These are phyloP conservation scores for Pseudozyma pruni DNA, from an alignment of 1,284 basidiomycete species.

Conservation along the genomic window DNA sequence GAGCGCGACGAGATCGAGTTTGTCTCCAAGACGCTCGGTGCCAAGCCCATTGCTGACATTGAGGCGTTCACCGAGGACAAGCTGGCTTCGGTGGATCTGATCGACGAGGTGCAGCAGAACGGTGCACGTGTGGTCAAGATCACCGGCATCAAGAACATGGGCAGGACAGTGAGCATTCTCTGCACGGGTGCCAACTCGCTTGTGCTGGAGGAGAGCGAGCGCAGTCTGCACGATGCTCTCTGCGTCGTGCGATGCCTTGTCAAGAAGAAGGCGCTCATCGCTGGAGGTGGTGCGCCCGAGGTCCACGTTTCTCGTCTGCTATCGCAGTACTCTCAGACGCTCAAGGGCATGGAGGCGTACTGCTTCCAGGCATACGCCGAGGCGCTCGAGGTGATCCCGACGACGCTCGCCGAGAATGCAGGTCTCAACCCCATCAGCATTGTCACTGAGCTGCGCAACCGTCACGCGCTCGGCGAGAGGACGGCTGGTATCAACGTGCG, in stretches of 20 bases:
- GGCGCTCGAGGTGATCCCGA: constrained; percentile 96
- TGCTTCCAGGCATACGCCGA: constrained; percentile 99
- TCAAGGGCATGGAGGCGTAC: constrained; percentile 98
- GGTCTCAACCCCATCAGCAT: constrained; percentile 98
- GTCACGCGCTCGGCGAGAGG: constrained; percentile 92
- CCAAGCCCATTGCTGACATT: constrained; percentile 96
- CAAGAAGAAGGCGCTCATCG: constrained; percentile 97
- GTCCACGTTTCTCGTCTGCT: constrained; percentile 96
- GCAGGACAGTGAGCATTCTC: constrained; percentile 92
- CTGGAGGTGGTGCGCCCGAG: constrained; percentile 96
- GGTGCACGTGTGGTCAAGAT: constrained; percentile 94
- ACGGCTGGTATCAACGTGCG: constrained; percentile 95
- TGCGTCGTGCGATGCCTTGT: constrained; percentile 98
- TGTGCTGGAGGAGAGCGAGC: constrained; percentile 95
- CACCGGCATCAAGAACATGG: constrained; percentile 93
- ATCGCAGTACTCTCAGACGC: constrained; percentile 88
- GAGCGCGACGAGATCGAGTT: constrained; percentile 99
- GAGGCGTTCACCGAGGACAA: constrained; percentile 99
- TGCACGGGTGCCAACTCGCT: constrained; percentile 94
- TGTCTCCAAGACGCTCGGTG: constrained; percentile 90
- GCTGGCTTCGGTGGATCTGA: constrained; percentile 92
- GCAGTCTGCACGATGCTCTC: constrained; percentile 95
- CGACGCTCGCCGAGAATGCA: constrained; percentile 97
- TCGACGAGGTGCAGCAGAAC: constrained; percentile 86
- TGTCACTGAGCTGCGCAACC: constrained; percentile 95